These are phyloP conservation scores for Sporisorium graminicola DNA, from an alignment of 1,284 basidiomycete genomes.

Conservation along the genomic window DNA sequence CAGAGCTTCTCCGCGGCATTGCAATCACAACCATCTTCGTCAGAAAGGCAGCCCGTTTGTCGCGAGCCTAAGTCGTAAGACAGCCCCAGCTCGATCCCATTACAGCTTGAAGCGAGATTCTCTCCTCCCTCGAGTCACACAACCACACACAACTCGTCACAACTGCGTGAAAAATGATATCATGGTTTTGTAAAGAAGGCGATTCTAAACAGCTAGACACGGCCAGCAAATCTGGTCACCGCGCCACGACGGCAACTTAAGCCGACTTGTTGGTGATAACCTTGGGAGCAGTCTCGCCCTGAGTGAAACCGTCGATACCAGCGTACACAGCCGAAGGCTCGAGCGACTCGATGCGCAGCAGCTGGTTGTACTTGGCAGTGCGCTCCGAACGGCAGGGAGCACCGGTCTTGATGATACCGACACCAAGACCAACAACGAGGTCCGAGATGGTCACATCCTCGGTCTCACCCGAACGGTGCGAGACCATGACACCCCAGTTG, in stretches of 20 bases:
- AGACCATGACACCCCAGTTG: conserved; percentile 99
- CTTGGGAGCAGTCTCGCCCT: conserved; percentile 60
- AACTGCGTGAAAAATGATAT: conserved; percentile 2
- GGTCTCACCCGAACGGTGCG: conserved; percentile 93
- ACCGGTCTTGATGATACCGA: conserved; percentile 98
- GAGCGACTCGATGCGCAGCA: conserved; percentile 66
- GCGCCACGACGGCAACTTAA: conserved; percentile 4
- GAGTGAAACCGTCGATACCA: conserved; percentile 66
- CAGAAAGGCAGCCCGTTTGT: background rate
- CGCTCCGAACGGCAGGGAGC: conserved; percentile 93
- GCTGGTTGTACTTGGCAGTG: conserved; percentile 76
- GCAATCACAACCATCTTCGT: background rate
- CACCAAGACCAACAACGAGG: conserved; percentile 91
- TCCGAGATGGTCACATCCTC: conserved; percentile 85
- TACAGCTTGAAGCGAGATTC: background rate
- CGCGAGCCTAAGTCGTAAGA: background rate
- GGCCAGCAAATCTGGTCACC: no score
- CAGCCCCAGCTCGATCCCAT: background rate
- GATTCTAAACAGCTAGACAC: conserved; percentile 3
- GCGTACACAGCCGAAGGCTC: conserved; percentile 64
- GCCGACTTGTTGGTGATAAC: conserved; percentile 59
- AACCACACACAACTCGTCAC: background rate
- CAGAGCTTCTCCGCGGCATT: background rate
- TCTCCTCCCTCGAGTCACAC: background rate
- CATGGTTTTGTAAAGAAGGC: background rate